Conservation (phyloP, 176 grass and related monocot species). For the Triticum timopheevii region DNA sequence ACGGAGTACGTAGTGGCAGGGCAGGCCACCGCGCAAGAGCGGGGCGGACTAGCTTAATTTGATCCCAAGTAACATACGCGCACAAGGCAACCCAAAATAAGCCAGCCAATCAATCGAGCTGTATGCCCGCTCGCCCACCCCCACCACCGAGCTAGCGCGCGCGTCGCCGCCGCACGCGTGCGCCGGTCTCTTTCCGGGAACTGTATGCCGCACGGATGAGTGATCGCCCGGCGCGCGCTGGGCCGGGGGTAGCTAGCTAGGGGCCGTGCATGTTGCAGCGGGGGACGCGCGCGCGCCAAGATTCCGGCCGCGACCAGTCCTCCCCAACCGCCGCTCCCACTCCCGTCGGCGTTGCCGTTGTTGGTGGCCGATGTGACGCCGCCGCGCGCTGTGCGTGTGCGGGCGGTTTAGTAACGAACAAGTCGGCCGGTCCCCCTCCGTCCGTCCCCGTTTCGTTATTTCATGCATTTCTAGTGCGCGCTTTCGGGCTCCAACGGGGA, state of each 20-base stretch:
- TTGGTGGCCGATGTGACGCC: conserved; percentile 55
- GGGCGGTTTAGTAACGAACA: conserved; percentile 48
- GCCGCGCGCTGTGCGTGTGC: neutral
- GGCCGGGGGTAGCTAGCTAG: neutral
- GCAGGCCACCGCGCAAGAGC: neutral
- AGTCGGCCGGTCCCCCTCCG: conserved; percentile 29
- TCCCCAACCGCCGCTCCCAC: conserved; percentile 38
- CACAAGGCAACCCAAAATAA: conserved; percentile 14
- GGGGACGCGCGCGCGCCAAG: neutral
- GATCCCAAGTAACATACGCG: conserved; percentile 32
- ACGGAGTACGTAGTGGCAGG: neutral
- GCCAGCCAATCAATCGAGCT: neutral
- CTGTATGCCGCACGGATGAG: neutral
- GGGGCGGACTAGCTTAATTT: conserved; percentile 3
- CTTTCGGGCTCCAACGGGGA: conserved; percentile 33
- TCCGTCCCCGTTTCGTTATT: conserved; percentile 51
- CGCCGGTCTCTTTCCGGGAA: conserved; percentile 12
- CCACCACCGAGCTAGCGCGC: neutral
- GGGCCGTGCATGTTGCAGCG: neutral
- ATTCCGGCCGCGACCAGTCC: conserved; percentile 18
- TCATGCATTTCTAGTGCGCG: conserved; percentile 22
- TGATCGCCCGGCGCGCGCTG: neutral
- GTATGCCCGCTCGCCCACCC: neutral
- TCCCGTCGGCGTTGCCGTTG: conserved; percentile 33
- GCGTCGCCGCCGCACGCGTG: neutral